Base-by-base conservation (phyloP, 106 monocot genomes). In the Agapanthus africanus region DNA sequence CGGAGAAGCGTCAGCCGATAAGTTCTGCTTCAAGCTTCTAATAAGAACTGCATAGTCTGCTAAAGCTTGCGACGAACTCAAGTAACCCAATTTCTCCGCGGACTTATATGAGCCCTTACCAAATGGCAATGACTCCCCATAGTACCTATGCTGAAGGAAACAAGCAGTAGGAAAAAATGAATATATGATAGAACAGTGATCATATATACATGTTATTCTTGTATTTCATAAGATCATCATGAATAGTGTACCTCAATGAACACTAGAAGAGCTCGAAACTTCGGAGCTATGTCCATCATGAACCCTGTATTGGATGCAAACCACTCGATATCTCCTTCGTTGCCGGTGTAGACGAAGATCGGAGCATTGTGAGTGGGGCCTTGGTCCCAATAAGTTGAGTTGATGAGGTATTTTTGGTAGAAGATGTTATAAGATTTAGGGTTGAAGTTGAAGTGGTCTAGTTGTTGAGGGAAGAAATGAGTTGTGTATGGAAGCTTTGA, bases 271-370 rank as follows among this genome's bases (percentile, higher is more conserved):
- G 95, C 95, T 10, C 54, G 44, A 71, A 91, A 95, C 39, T 69
- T 78, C 3, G 95, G 95, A 11, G 95, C 95, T 21, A 95, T 79
- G 54, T 95, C 95, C 57, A 82, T 41, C 78, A 95, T 68, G 86
- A 95, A 89, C 7, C 91, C 95, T 64, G 95, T 91, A 63, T 95
- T 95, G 44, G 32, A 63, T 0, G 95, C 91, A 50, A 95, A 91
- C 95, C 88, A 88, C 9, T 80, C 91, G 66, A 95, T 95, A 60
- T 88, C 40, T 41, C 91, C 91, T 59, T 95, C 95, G 40, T 95
- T 95, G 49, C 95, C 95, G 2, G 91, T 86, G 83, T 95, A 95
- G 46, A 95, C 95, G 74, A 95, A 95, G 65, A 95, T 86, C 13
- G 95, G 95, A 2, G 70, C 86, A 23, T 68, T 49, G 73, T 68